Base-by-base conservation (phyloP, 1,139 yeast genomes). In the Yamadazyma conglobata region DNA sequence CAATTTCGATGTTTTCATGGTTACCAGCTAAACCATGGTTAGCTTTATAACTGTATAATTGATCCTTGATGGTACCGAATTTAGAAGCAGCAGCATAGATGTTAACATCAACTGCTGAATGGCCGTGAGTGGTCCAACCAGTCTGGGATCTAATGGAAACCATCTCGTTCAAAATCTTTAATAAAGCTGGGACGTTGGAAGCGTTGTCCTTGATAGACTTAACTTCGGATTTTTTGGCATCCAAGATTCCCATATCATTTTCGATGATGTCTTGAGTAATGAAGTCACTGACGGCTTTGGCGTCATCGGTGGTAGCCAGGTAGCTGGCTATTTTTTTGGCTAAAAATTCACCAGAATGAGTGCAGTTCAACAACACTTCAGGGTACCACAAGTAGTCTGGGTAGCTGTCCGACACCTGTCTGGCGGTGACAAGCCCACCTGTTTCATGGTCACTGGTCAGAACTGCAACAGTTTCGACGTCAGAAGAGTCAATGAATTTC, bases 361-460 rank as follows among this genome's bases (percentile, higher is more conserved):
- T 60, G 13, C 84, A 80, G 38, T 77, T 73, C 15, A 64, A 54
- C 33, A 87, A 64, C 10, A 73, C 84, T 44, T 78, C 74, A 4
- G 95, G 95, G 45, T 70, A 73, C 95, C 96, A 86, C 32, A 76
- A 47, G 27, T 44, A 44, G 19, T 44, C 48, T 4, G 58, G 58
- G 32, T 60, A 60, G 3, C 54, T 52, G 19, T 67, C 58, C 6
- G 77, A 54, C 15, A 82, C 59, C 60, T 87, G 95, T 59, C 86
- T 74, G 2, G 93, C 86, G 28, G 83, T 70, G 16, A 62, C 65
- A 44, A 87, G 64, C 2, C 95, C 96, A 40, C 96, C 96, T 24
- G 95, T 87, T 54, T 87, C 96, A 57, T 87, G 96, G 53, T 87
- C 95, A 15, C 91, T 80, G 3, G 95, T 85, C 15, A 88, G 75